Percentiles rank a stretch among this genome's conserved stretches.
Evolutionary conservation across 495 filamentous ascomycete species (phyloP).

Genomic region (Chaetomidium leptoderma): DNA sequence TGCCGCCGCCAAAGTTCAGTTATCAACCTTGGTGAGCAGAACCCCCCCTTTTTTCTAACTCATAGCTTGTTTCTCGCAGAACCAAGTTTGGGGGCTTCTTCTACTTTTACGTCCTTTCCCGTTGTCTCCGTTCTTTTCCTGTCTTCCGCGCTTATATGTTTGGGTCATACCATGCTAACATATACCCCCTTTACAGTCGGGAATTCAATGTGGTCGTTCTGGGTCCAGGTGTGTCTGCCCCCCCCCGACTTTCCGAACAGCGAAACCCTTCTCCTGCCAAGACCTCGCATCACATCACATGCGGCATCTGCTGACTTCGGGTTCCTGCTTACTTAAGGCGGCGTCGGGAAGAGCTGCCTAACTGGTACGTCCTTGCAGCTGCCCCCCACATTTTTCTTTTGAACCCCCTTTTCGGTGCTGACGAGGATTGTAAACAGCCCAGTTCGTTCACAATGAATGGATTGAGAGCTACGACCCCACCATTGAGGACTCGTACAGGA

Average conservation of each 20-base stretch:
- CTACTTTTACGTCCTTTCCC: background rate
- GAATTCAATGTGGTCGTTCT: conserved; percentile 37
- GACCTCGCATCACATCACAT: conserved; percentile 32
- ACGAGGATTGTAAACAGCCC: conserved; percentile 55
- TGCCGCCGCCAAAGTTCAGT: conserved; percentile 29
- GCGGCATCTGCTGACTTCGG: conserved; percentile 28
- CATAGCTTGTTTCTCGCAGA: conserved; percentile 1
- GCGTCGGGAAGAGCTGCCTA: conserved; percentile 96
- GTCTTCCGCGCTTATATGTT: background rate
- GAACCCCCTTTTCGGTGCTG: conserved; percentile 17
- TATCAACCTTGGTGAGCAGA: conserved; percentile 33
- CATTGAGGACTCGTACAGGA: conserved; percentile 94
- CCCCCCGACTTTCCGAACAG: background rate
- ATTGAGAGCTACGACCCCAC: conserved; percentile 99
- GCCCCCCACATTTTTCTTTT: conserved; percentile 3
- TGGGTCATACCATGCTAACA: conserved; percentile 10
- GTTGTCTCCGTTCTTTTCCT: background rate
- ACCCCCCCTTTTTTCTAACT: conserved; percentile 4
- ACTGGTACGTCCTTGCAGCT: conserved; percentile 63
- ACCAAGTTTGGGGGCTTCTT: background rate
- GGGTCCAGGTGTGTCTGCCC: conserved; percentile 31
- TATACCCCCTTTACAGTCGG: conserved; percentile 16
- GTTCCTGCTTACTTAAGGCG: conserved; percentile 54
- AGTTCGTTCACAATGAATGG: conserved; percentile 99
- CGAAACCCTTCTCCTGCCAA: conserved; percentile 13